Percentiles rank a stretch among this genome's conserved stretches.
These are phyloP conservation scores for Septoria petroselini DNA, from an alignment of 2,329 filamentous ascomycete species.

Conservation along the genomic window DNA sequence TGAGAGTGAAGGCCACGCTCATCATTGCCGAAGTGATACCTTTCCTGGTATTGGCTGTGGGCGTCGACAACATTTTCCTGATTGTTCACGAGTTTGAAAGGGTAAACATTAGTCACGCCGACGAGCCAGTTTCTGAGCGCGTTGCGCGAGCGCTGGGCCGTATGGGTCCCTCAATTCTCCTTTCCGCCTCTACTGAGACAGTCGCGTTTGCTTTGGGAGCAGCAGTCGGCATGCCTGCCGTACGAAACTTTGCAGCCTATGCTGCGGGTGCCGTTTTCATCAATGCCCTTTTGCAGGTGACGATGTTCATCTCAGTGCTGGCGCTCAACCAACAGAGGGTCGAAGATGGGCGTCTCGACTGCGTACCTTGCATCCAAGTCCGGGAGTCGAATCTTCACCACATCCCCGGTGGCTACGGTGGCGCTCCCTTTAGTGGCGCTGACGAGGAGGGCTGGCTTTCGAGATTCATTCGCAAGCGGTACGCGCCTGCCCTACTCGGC, in stretches of 20 bases:
- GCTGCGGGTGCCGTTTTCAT: constrained; percentile 94
- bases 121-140: constrained; percentile 80
- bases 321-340: constrained; percentile 88
- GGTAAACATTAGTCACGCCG: constrained; percentile 86
- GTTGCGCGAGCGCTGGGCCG: constrained; percentile 85
- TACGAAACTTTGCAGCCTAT: constrained; percentile 95
- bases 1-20: constrained; percentile 87
- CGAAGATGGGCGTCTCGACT: constrained; percentile 83
- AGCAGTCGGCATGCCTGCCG: constrained; percentile 95
- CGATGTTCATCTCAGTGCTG: constrained; percentile 91
- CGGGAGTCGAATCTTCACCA: constrained; percentile 69
- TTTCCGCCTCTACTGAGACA: constrained; percentile 93
- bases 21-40: constrained; percentile 99
- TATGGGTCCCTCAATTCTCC: constrained; percentile 93
- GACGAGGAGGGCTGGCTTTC: constrained; percentile 83
- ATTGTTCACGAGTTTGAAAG: constrained; percentile 98
- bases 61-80: constrained; percentile 97
- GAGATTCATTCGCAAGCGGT: constrained; percentile 82
- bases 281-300: constrained; percentile 94
- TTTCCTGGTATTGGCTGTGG: constrained; percentile 92
- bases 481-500: constrained; percentile 76
- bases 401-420: constrained; percentile 58
- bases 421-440: constrained; percentile 63
- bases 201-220: constrained; percentile 88
- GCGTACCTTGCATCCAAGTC: constrained; percentile 83